Percentiles rank a stretch among this genome's conserved stretches.
Conservation (phyloP, 306 rosid genomes). For the Pterocarpus santalinus region DNA sequence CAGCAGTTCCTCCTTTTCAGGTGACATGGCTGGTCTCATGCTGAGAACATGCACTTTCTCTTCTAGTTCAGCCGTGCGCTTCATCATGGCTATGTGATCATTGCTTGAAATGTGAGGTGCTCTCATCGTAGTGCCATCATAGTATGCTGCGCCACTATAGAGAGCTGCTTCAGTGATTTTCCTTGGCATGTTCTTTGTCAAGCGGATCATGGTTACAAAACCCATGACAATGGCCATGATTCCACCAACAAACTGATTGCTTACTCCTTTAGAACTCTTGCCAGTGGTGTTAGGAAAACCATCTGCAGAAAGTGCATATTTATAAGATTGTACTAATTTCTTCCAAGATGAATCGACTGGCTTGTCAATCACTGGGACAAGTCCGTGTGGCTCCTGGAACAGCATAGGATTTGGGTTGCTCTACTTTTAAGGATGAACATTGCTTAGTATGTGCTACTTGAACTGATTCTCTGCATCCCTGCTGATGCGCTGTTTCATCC, state of each 20-base stretch:
- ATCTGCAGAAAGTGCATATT: conserved; percentile 59
- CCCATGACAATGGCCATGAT: conserved; percentile 80
- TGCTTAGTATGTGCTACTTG: conserved; percentile 42
- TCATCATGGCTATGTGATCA: conserved; percentile 74
- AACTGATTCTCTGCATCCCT: conserved; percentile 55
- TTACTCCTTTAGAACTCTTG: conserved; percentile 13
- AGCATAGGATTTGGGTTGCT: conserved; percentile 45
- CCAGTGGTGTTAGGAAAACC: too few species aligned
- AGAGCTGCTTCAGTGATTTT: conserved; percentile 73
- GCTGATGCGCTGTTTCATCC: conserved; percentile 55
- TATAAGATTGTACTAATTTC: conserved; percentile 46
- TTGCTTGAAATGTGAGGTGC: conserved; percentile 42
- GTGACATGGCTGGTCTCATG: conserved; percentile 68
- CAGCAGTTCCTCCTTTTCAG: conserved; percentile 81
- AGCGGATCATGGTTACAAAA: conserved; percentile 71
- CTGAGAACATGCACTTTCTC: conserved; percentile 64
- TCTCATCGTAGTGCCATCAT: conserved; percentile 54
- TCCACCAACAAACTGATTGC: conserved; percentile 66
- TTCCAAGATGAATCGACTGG: conserved; percentile 63
- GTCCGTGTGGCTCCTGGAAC: conserved; percentile 51
- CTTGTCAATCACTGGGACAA: background rate
- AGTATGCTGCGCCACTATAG: conserved; percentile 60
- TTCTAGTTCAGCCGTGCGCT: conserved; percentile 90
- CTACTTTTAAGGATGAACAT: conserved; percentile 48
- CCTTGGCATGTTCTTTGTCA: conserved; percentile 78